Evolutionary conservation across 305 asterid species (phyloP).

Genomic region (Striga hermonthica): DNA sequence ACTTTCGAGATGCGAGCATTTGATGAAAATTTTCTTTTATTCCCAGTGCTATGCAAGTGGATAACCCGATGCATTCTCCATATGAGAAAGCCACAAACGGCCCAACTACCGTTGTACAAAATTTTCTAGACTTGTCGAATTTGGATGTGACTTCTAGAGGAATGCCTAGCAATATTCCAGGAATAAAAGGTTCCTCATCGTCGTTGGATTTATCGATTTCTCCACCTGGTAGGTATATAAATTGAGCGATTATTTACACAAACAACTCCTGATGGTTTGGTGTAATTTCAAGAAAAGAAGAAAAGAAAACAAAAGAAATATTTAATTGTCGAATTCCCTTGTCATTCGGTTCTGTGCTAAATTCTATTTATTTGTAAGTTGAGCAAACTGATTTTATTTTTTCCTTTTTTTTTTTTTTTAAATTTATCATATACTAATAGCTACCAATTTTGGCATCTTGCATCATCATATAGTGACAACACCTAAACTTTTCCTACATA

Average conservation of each 20-base stretch:
- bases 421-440: neutral
- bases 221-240: constrained; percentile 35
- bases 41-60: constrained; percentile 29
- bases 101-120: constrained; percentile 17
- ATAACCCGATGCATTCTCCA: constrained; percentile 21
- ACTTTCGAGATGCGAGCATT: constrained; percentile 19
- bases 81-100: constrained; percentile 18
- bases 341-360: neutral
- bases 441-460: neutral
- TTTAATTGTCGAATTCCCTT: neutral
- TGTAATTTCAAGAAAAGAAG: neutral
- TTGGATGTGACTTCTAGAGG: constrained; percentile 25
- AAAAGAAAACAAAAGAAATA: neutral
- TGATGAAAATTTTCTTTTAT: neutral
- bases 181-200: constrained; percentile 25
- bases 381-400: neutral
- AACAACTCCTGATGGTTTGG: neutral
- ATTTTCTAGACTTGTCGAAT: constrained; percentile 29
- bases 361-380: neutral
- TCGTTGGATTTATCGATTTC: constrained; percentile 37
- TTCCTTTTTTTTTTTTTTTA: too few relatives aligned
- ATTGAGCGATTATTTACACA: neutral
- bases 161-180: constrained; percentile 24
- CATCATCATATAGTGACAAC: neutral
- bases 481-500: neutral